A percentile compares a stretch with the other conserved stretches of the same genome.
These are phyloP conservation scores for Wickerhamiella siamensis DNA, from an alignment of 805 yeast species.

Conservation along the genomic window DNA sequence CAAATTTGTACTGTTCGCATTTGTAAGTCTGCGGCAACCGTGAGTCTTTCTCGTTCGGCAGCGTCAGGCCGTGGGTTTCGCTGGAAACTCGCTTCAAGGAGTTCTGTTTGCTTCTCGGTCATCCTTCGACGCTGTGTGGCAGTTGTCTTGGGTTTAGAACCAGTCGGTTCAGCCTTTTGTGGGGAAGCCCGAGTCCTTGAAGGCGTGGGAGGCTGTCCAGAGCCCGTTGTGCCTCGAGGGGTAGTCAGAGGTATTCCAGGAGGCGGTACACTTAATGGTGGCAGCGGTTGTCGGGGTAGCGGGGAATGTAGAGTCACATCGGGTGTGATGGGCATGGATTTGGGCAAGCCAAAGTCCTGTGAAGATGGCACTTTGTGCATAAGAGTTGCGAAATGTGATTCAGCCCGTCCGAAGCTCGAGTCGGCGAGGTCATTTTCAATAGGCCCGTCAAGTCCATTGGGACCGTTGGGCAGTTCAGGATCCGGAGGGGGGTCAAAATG, in stretches of 20 bases:
- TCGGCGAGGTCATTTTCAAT: no score
- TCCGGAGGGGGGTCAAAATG: slow-evolving; percentile 4
- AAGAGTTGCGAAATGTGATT: background rate
- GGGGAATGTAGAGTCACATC: background rate
- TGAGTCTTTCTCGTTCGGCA: slow-evolving; percentile 51
- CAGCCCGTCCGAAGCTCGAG: background rate
- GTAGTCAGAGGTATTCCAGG: background rate
- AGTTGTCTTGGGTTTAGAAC: background rate
- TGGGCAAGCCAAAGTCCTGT: background rate
- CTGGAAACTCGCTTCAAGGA: slow-evolving; percentile 55
- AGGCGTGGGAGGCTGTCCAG: no score
- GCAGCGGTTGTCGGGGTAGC: background rate
- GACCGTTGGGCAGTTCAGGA: background rate
- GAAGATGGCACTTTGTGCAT: background rate
- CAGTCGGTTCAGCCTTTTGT: background rate
- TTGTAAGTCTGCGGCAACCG: slow-evolving; percentile 60
- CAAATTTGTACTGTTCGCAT: slow-evolving; percentile 82
- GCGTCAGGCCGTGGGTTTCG: slow-evolving; percentile 63
- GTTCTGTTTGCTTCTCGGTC: slow-evolving; percentile 28
- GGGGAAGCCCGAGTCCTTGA: background rate
- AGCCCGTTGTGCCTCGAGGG: background rate
- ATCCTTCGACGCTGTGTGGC: slow-evolving; percentile 18
- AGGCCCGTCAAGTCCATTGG: background rate
- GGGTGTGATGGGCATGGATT: background rate
- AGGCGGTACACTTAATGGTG: background rate